Conservation (phyloP, 2,329 filamentous ascomycete genomes). For the Zarea fungicola region DNA sequence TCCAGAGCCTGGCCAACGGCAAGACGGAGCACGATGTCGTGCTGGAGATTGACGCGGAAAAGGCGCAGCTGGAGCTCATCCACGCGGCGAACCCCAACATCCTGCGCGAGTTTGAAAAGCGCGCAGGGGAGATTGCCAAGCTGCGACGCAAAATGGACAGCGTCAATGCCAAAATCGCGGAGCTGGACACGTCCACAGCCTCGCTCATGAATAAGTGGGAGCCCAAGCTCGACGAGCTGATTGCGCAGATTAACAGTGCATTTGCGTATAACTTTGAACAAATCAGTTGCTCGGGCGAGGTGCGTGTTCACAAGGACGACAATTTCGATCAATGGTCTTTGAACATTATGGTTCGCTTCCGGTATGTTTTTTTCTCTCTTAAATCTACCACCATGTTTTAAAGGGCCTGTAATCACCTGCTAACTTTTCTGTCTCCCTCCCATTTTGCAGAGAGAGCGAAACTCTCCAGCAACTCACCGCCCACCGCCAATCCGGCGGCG, state of each 20-base stretch:
- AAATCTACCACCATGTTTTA: too few relatives aligned
- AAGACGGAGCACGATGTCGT: conserved; percentile 61
- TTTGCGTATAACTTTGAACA: conserved; percentile 92
- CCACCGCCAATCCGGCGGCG: conserved; percentile 92
- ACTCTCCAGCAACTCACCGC: conserved; percentile 78
- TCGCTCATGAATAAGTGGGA: conserved; percentile 73
- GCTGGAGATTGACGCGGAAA: conserved; percentile 67
- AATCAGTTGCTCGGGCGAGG: conserved; percentile 91
- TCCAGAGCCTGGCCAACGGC: conserved; percentile 39
- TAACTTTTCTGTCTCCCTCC: background rate
- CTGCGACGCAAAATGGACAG: conserved; percentile 53
- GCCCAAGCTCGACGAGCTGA: conserved; percentile 70
- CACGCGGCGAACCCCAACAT: conserved; percentile 71
- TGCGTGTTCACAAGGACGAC: conserved; percentile 79
- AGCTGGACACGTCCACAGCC: conserved; percentile 53
- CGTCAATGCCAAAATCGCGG: conserved; percentile 49
- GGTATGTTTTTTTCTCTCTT: conserved; percentile 46
- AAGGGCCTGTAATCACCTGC: too few relatives aligned
- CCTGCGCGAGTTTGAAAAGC: conserved; percentile 71
- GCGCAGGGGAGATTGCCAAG: conserved; percentile 63
- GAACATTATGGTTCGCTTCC: conserved; percentile 91
- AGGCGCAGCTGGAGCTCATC: conserved; percentile 72
- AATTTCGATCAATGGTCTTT: conserved; percentile 95
- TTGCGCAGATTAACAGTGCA: conserved; percentile 78
- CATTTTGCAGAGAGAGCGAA: conserved; percentile 61